Conservation (phyloP, 192 early-diverging fungal genomes). For the Piromyces finnis region DNA sequence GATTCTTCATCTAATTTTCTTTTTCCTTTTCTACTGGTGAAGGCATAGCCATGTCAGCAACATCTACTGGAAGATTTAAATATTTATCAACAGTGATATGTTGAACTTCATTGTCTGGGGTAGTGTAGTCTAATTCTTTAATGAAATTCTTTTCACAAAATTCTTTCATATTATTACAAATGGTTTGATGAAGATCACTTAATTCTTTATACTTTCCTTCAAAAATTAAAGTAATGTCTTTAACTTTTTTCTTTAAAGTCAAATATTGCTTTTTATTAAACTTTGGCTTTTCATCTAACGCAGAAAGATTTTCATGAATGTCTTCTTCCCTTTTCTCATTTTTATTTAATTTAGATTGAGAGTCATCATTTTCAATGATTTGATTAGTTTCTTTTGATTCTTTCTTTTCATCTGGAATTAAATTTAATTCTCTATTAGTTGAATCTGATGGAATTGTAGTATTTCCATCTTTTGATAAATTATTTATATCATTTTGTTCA, state of each 20-base stretch:
- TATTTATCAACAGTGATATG: background rate
- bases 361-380: too few relatives aligned
- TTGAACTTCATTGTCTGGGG: background rate
- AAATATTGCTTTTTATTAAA: background rate
- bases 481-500: too few relatives aligned
- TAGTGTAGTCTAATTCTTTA: background rate
- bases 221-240: background rate
- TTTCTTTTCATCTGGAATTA: too few relatives aligned
- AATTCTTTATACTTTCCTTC: background rate
- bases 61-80: background rate
- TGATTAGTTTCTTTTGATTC: too few relatives aligned
- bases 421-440: too few relatives aligned
- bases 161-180: background rate
- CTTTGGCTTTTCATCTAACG: background rate
- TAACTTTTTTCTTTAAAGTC: background rate
- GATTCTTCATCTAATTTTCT: too few relatives aligned
- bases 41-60: too few relatives aligned
- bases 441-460: too few relatives aligned
- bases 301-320: background rate
- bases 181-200: background rate
- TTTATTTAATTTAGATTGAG: background rate
- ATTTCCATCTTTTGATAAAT: too few relatives aligned
- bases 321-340: background rate
- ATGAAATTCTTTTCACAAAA: background rate
- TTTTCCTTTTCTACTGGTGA: too few relatives aligned